Base-by-base conservation (phyloP, 768 basidiomycete genomes). In the Serendipita vermifera region DNA sequence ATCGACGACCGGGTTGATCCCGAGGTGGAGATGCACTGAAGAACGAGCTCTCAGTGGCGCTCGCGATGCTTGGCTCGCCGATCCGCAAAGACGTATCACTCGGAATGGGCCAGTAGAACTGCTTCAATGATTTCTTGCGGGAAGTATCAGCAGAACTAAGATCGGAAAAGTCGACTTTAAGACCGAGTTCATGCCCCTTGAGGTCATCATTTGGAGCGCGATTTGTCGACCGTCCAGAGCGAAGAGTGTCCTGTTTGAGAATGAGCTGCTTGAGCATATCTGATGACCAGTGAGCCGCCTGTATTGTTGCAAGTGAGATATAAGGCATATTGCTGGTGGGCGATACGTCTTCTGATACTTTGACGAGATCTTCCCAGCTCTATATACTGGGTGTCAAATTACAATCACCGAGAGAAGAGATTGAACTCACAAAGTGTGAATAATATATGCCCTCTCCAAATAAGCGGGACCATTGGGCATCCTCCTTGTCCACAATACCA, bases 381-480 rank as follows among this genome's bases (percentile, higher is more conserved):
- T 92, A 63, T 3, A n/a, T 43, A 26, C 59, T 33, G 38, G 32
- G 27, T 43, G 15, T n/a, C 41, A 2, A 13, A 15, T 26, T 22
- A 22, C 17, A 46, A 17, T 29, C 33, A 11, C 9, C 20, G 35
- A 62, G 3, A 64, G 41, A 14, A 33, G 26, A 11, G 24, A 27
- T 33, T 5, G 32, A 27, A 68, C 74, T 46, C 59, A 88, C 89
- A 85, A 94, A 86, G 64, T 92, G 88, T 3, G 77, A 71, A 65
- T 93, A 94, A 67, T 90, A 84, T 4, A 94, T 87, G 7, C 85
- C 85, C 24, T 78, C 70, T 38, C 74, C 69, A 64, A 97, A 94
- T 64, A 93, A 73, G 41, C 67, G 73, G 15, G 69, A 72, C 78
- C 85, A 87, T 60, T 83, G 77, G 38, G 60, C 66, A 65, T 94